Conservation (phyloP, 495 filamentous ascomycete species). For the Lepraria neglecta region DNA sequence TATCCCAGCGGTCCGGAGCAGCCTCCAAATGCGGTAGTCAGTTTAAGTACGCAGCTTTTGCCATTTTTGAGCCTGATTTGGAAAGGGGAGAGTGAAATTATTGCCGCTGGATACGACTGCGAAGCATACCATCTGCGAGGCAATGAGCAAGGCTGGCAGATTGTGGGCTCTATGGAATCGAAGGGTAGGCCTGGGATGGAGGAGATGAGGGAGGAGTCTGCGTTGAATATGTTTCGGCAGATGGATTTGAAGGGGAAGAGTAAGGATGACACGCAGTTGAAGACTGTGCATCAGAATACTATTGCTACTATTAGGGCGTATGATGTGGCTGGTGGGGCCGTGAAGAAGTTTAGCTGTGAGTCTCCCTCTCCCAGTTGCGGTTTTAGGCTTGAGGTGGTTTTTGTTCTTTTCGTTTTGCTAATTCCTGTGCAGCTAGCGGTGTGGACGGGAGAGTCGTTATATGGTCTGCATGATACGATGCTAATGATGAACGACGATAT, state of each 20-base stretch:
- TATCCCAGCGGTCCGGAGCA: slow-evolving; percentile 91
- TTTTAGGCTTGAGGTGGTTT: not conserved
- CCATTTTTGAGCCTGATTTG: slow-evolving; percentile 90
- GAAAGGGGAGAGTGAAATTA: slow-evolving; percentile 87
- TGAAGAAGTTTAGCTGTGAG: slow-evolving; percentile 87
- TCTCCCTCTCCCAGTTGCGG: slow-evolving; percentile 21
- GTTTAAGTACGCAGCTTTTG: slow-evolving; percentile 78
- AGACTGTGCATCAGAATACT: slow-evolving; percentile 95
- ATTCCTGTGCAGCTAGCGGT: slow-evolving; percentile 62
- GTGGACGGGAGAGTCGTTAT: slow-evolving; percentile 94
- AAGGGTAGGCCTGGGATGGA: slow-evolving; percentile 46
- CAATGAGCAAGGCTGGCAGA: slow-evolving; percentile 74
- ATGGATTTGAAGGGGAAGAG: slow-evolving; percentile 95
- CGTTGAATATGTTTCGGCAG: slow-evolving; percentile 97
- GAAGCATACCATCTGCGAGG: slow-evolving; percentile 87
- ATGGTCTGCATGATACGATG: slow-evolving; percentile 45
- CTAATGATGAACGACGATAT: not conserved
- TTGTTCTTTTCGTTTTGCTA: slow-evolving; percentile 31
- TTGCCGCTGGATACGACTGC: slow-evolving; percentile 94
- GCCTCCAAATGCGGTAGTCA: slow-evolving; percentile 80
- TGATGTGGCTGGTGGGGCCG: slow-evolving; percentile 55
- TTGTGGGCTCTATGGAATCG: slow-evolving; percentile 73
- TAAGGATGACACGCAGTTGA: slow-evolving; percentile 84
- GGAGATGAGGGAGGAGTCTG: slow-evolving; percentile 68
- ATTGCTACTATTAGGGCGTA: slow-evolving; percentile 76